Evolutionary conservation across 2,329 filamentous ascomycete species (phyloP).

Genomic region (Gliomastix tumulicola): DNA sequence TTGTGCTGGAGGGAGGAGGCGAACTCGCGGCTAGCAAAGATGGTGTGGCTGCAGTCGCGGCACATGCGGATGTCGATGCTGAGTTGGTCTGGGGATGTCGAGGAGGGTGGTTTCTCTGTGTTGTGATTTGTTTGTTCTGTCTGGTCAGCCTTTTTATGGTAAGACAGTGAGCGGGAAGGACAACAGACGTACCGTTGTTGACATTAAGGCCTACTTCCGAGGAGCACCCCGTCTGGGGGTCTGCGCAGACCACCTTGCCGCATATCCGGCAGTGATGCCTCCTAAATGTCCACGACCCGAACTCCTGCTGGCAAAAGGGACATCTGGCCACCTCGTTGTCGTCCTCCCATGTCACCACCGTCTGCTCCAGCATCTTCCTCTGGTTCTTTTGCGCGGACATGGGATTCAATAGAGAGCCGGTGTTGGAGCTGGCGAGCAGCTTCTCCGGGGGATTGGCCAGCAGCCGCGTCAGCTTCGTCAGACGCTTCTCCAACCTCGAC

Average conservation of each 20-base stretch:
- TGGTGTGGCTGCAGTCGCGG: slow-evolving; percentile 67
- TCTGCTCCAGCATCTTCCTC: slow-evolving; percentile 79
- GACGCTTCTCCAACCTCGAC: slow-evolving; percentile 80
- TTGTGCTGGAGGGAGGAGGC: slow-evolving; percentile 59
- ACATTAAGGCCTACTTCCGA: slow-evolving; percentile 77
- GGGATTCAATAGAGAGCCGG: slow-evolving; percentile 50
- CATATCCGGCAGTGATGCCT: slow-evolving; percentile 93
- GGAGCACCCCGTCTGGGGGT: slow-evolving; percentile 78
- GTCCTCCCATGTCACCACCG: slow-evolving; percentile 91
- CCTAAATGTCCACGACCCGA: slow-evolving; percentile 86
- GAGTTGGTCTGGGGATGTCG: slow-evolving; percentile 37
- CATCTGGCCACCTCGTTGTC: slow-evolving; percentile 74
- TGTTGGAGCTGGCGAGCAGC: slow-evolving; percentile 32
- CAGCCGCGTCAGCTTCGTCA: slow-evolving; percentile 83
- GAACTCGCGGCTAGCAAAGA: slow-evolving; percentile 69
- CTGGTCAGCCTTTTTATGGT: slow-evolving; percentile 5
- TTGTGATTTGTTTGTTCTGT: slow-evolving; percentile 2
- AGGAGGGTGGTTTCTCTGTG: slow-evolving; percentile 31
- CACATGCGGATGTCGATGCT: slow-evolving; percentile 86
- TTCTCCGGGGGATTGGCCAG: slow-evolving; percentile 70
- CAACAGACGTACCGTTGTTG: slow-evolving; percentile 34
- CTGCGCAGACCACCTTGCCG: slow-evolving; percentile 86
- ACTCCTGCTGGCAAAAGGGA: slow-evolving; percentile 94
- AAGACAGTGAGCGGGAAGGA: too few species aligned
- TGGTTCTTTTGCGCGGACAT: slow-evolving; percentile 66